These are phyloP conservation scores for Triangularia verruculosa DNA, from an alignment of 2,329 filamentous ascomycete species.

Conservation along the genomic window DNA sequence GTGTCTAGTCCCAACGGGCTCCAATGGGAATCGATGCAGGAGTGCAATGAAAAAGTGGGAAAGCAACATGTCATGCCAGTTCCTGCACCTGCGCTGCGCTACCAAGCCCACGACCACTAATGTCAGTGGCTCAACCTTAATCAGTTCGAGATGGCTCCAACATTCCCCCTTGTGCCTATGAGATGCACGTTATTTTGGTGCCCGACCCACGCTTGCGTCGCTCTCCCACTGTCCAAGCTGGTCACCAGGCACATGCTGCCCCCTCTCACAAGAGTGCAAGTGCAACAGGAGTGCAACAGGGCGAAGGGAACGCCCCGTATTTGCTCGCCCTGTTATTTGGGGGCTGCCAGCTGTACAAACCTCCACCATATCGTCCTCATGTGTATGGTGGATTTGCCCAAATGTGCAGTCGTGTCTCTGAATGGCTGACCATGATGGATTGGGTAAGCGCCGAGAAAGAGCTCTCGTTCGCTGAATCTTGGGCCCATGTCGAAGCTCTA, in stretches of 20 bases:
- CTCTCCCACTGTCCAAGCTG: background rate
- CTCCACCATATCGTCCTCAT: background rate
- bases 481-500: background rate
- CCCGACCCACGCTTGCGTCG: slow-evolving; percentile 14
- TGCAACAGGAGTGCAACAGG: background rate
- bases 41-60: background rate
- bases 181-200: slow-evolving; percentile 5
- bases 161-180: background rate
- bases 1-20: background rate
- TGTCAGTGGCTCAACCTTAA: slow-evolving; percentile 8
- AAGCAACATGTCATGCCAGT: background rate
- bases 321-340: background rate
- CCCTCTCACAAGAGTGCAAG: background rate
- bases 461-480: background rate
- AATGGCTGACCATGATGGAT: background rate
- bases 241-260: background rate
- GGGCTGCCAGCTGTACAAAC: background rate
- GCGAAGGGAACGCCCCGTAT: background rate
- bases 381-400: background rate
- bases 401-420: background rate
- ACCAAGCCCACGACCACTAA: background rate
- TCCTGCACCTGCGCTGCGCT: background rate
- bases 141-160: background rate
- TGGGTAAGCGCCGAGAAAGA: background rate
- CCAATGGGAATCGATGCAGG: background rate